Evolutionary conservation across 2,329 filamentous ascomycete species (phyloP).

Genomic region (Sporothrix brunneoviolacea): DNA sequence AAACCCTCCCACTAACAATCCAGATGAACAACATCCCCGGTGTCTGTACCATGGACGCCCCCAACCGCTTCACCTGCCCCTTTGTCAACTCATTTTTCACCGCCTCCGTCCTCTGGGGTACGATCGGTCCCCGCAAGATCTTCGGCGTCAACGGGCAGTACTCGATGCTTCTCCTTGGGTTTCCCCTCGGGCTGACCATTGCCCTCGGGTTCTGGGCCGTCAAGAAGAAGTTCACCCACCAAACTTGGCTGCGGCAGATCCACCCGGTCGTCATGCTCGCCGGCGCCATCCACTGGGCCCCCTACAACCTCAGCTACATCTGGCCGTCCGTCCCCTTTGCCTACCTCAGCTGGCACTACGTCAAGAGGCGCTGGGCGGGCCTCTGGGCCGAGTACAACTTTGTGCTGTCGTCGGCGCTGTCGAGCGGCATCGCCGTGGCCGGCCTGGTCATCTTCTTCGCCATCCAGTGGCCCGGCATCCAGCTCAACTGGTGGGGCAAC

Average conservation of each 20-base stretch:
- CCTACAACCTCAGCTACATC: constrained; percentile 37
- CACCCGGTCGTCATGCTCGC: constrained; percentile 34
- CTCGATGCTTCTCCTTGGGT: constrained; percentile 41
- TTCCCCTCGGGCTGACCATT: constrained; percentile 41
- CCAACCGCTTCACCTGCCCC: constrained; percentile 49
- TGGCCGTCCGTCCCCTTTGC: constrained; percentile 38
- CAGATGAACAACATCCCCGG: constrained; percentile 21
- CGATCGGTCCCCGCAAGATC: constrained; percentile 50
- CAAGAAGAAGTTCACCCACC: constrained; percentile 28
- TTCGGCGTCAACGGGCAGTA: constrained; percentile 44
- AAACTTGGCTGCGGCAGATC: constrained; percentile 29
- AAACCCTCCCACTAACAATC: not conserved
- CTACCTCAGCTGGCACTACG: constrained; percentile 35
- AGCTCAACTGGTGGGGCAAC: constrained; percentile 46
- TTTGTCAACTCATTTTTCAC: constrained; percentile 54
- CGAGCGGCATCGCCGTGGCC: constrained; percentile 42
- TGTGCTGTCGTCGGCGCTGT: constrained; percentile 45
- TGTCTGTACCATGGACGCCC: constrained; percentile 44
- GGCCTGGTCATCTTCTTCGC: constrained; percentile 49
- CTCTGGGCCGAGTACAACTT: constrained; percentile 32
- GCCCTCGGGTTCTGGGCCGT: constrained; percentile 36
- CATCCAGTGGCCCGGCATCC: constrained; percentile 37
- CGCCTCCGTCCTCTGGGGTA: constrained; percentile 54
- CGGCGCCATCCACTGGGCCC: constrained; percentile 30
- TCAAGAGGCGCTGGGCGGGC: constrained; percentile 27